Percentiles rank a stretch among this genome's conserved stretches.
These are phyloP conservation scores for Gossypium thurberi DNA, from an alignment of 345 rosid species.

Conservation along the genomic window DNA sequence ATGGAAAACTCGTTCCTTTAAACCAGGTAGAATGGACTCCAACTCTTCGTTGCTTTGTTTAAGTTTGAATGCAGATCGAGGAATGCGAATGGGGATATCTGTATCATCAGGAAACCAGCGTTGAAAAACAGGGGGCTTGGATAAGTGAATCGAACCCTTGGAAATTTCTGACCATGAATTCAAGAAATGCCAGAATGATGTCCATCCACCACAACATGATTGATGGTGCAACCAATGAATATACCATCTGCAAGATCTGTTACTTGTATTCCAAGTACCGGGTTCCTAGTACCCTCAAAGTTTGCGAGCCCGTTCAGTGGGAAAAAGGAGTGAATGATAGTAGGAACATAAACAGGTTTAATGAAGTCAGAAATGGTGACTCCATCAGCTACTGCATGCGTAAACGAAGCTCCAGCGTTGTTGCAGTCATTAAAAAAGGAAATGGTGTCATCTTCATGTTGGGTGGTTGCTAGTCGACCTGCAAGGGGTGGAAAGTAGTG, in stretches of 20 bases:
- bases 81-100: slow-evolving; percentile 18
- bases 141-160: slow-evolving; percentile 3
- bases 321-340: background rate
- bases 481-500: slow-evolving; percentile 9
- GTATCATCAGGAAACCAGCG: slow-evolving; percentile 6
- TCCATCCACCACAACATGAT: slow-evolving; percentile 27
- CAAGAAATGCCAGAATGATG: slow-evolving; percentile 33
- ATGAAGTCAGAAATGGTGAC: background rate
- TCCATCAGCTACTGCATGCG: slow-evolving; percentile 24
- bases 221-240: slow-evolving; percentile 22
- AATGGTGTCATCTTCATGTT: slow-evolving; percentile 6
- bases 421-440: slow-evolving; percentile 2
- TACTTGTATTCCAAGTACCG: slow-evolving; percentile 29
- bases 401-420: background rate
- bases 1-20: slow-evolving; percentile 20
- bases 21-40: background rate
- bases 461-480: slow-evolving; percentile 3
- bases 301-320: slow-evolving; percentile 17
- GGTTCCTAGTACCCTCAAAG: slow-evolving; percentile 23
- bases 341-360: background rate
- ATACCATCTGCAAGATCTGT: slow-evolving; percentile 33
- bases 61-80: background rate
- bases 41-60: background rate
- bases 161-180: slow-evolving; percentile 17
- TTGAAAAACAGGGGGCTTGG: slow-evolving; percentile 10